Evolutionary conservation across 31 red algal genomes (phyloP).

Genomic region (Asparagopsis taxiformis): DNA sequence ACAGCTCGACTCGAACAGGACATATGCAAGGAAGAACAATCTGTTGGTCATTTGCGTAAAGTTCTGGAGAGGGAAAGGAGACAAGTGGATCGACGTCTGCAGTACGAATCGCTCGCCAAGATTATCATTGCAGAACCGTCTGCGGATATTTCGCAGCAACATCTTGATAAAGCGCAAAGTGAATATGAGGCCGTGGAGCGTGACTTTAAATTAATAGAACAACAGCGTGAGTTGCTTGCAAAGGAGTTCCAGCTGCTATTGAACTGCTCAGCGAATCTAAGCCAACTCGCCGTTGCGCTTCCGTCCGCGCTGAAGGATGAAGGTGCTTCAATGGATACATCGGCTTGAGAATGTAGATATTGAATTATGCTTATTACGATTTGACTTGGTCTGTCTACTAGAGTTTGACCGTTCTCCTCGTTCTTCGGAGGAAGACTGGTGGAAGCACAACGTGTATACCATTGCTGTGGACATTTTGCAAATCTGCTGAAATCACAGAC

Average conservation of each 20-base stretch:
- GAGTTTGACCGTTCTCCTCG: too few relatives aligned
- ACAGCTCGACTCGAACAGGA: neutral
- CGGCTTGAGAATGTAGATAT: neutral
- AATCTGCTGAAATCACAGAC: too few relatives aligned
- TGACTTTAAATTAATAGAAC: neutral
- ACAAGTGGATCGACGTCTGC: neutral
- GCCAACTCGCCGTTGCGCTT: neutral
- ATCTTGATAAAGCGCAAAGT: neutral
- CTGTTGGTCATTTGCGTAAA: neutral
- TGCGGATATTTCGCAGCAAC: neutral
- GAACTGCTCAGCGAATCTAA: neutral
- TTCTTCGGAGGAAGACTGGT: too few relatives aligned
- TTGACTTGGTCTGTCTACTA: too few relatives aligned
- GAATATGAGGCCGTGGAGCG: neutral
- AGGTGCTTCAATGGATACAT: neutral
- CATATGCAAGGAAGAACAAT: neutral
- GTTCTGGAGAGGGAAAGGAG: neutral
- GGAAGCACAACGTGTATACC: too few relatives aligned
- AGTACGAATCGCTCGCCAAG: neutral
- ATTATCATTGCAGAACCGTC: neutral
- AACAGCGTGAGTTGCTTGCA: neutral
- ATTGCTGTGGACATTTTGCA: too few relatives aligned
- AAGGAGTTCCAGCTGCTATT: neutral
- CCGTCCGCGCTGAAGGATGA: neutral
- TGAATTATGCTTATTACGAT: too few relatives aligned